These are phyloP conservation scores for Teratosphaeria nubilosa DNA, from an alignment of 2,329 filamentous ascomycete genomes.

Conservation along the genomic window DNA sequence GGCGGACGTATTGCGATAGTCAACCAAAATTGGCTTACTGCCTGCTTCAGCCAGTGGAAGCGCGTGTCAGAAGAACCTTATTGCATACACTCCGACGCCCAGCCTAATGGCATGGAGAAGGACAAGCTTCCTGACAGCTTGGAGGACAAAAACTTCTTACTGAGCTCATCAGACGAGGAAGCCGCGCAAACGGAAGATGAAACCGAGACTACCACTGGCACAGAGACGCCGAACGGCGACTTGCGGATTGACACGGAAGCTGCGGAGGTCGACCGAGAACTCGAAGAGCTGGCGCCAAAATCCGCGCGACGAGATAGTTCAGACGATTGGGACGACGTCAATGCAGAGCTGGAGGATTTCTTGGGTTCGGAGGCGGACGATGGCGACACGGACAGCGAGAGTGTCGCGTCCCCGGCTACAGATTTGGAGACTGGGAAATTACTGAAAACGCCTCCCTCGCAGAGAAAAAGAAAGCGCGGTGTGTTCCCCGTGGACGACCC, in stretches of 20 bases:
- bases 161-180: slow-evolving; percentile 38
- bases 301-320: slow-evolving; percentile 27
- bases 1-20: slow-evolving; percentile 74
- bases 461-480: slow-evolving; percentile 21
- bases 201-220: slow-evolving; percentile 11
- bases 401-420: slow-evolving; percentile 11
- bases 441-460: slow-evolving; percentile 16
- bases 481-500: slow-evolving; percentile 21
- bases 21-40: slow-evolving; percentile 77
- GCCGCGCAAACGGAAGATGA: slow-evolving; percentile 31
- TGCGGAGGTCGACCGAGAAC: slow-evolving; percentile 22
- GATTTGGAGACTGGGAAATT: slow-evolving; percentile 8
- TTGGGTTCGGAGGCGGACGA: slow-evolving; percentile 47
- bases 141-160: slow-evolving; percentile 21
- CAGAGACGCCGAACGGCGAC: slow-evolving; percentile 3
- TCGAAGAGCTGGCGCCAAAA: slow-evolving; percentile 39
- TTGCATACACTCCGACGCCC: slow-evolving; percentile 55
- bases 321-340: slow-evolving; percentile 37
- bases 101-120: slow-evolving; percentile 28
- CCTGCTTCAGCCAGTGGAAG: slow-evolving; percentile 76
- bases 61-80: slow-evolving; percentile 70
- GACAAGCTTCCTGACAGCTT: slow-evolving; percentile 20
- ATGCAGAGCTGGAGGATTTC: slow-evolving; percentile 69
- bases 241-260: slow-evolving; percentile 13
- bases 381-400: slow-evolving; percentile 16